Base-by-base conservation (phyloP, 805 yeast species). In the Lipomyces anomalus region DNA sequence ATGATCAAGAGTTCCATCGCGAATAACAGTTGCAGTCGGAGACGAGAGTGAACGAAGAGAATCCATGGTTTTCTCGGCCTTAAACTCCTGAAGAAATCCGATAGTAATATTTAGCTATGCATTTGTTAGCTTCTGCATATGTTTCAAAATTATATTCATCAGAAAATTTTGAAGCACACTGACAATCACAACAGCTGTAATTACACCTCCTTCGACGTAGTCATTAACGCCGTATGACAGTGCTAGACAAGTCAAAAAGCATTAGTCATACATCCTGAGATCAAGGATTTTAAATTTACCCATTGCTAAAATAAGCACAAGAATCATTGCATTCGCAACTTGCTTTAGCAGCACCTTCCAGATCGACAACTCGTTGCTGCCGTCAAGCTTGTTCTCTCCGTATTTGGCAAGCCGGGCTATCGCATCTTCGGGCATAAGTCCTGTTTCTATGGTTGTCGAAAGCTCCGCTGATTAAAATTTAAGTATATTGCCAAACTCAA, bases 191-290 rank as follows among this genome's bases (percentile, higher is more conserved):
- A 84, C 89, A 38, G 75, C 80, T 1, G 76, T 79, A 60, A 83
- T 80, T 28, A 84, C 90, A 44, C 90, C 92, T 40, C 88, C 92
- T 6, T 86, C 79, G 53, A 83, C 84, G 82, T 85, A 83, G 61
- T 84, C 90, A 47, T 71, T 70, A 53, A 84, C 80, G 18, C 82
- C 88, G 40, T 82, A 71, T 3, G 89, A 80, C 42, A 83, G 80
- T 18, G 78, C 62, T 83, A 80, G n/a, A n/a, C n/a, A n/a, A n/a
- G n/a, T n/a, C n/a, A n/a, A n/a, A n/a, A n/a, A n/a, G n/a, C n/a
- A n/a, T n/a, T n/a, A 76, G 16, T 86, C 77, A 30, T 81, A 80
- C 43, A 82, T 64, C 53, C 82, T 69, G 13, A 38, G 35, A 32
- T 38, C 23, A 24, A 38, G 16, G 32, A 28, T 13, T 13, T 13